Base-by-base conservation (phyloP, 176 grass and related monocot species). In the Oryza glaberrima region DNA sequence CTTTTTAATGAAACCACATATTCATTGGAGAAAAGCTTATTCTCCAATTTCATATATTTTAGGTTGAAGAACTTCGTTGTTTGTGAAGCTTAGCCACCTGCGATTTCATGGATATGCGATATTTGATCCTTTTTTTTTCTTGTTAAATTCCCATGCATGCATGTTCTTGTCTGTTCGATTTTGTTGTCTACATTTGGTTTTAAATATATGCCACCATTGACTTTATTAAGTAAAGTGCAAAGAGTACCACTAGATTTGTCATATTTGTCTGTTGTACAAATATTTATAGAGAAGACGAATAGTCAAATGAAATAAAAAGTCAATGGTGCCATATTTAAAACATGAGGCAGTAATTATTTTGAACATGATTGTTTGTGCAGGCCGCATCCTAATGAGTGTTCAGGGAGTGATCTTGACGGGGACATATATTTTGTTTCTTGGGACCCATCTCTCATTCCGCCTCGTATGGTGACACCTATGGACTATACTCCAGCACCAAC, bases 401-500 rank as follows among this genome's bases (percentile, higher is more conserved):
- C 96, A 32, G 96, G 96, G 73, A 98, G 96, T 86, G 96, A 98
- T 87, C 90, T 98, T 64, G 96, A 98, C 36, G 96, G 93, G 15
- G 96, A 95, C 77, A 89, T 98, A 85, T 98, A 95, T 84, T 98
- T 95, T 73, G 96, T 94, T 52, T 85, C 83, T 80, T 98, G 96
- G 96, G 96, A 98, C 71, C 34, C 17, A 36, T 2, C 60, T 83
- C 93, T 98, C 41, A 88, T 98, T 68, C 93, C 96, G 77, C 40
- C 78, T 81, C 80, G 83, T 10, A 58, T 79, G 47, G 82, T 74
- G 63, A 22, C 34, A 11, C 93, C 96, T 52, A 95, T 95, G 93
- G 91, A 98, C 73, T 98, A 98, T 78, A 83, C 80, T 87, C 81
- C 91, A 45, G 96, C 96, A 41, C 75, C 74, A 72, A 76, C 83